Evolutionary conservation across 371 early-diverging fungal species (phyloP).

Genomic region (Funneliformis caledonium): DNA sequence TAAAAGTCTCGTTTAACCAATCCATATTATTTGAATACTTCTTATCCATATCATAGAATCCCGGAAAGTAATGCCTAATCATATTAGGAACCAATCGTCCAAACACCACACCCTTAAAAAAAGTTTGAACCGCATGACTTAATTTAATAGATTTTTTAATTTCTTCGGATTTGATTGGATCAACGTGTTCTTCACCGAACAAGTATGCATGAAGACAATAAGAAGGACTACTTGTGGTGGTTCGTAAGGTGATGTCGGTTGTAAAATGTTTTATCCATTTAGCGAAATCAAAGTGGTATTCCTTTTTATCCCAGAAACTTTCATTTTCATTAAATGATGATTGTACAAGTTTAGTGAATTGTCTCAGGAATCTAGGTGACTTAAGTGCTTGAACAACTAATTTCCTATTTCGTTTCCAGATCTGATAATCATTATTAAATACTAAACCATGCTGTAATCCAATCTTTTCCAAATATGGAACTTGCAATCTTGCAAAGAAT

Average conservation of each 20-base stretch:
- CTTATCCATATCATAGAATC: neutral
- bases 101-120: no score
- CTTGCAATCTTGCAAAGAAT: neutral
- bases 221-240: neutral
- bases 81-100: no score
- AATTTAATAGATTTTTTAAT: no score
- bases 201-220: no score
- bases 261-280: neutral
- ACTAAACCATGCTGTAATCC: neutral
- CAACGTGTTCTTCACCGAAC: no score
- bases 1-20: neutral
- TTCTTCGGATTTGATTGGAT: no score
- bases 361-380: neutral
- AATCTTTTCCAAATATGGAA: neutral
- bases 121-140: no score
- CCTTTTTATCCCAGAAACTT: neutral
- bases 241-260: neutral
- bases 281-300: neutral
- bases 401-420: conserved; percentile 6
- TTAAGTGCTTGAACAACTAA: neutral
- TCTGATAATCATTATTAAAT: neutral
- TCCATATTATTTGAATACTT: neutral
- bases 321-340: neutral
- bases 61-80: neutral
- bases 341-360: neutral